phyloP scores from a whole-genome alignment of 2,329 filamentous ascomycete genomes.

The Calycina marina region DNA sequence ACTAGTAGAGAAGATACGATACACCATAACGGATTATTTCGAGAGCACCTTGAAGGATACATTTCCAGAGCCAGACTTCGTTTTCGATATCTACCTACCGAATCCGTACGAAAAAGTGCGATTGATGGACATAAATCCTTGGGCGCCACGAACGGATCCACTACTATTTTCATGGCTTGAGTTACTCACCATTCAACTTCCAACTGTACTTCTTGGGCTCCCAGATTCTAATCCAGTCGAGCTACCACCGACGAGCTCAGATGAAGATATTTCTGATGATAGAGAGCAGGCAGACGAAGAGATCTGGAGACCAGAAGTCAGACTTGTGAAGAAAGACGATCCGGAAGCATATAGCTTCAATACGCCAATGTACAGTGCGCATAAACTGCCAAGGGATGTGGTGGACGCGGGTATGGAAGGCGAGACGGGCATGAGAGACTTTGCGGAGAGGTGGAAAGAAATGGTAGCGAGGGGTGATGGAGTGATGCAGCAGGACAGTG shows the following conservation, averaged over 20 bases:
- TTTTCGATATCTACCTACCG: conserved; percentile 87
- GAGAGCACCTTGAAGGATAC: conserved; percentile 54
- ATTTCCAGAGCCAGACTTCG: conserved; percentile 73
- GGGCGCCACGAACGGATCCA: conserved; percentile 79
- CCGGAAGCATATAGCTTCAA: conserved; percentile 79
- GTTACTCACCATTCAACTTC: conserved; percentile 57
- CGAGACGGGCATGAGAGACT: conserved; percentile 66
- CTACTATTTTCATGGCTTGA: conserved; percentile 84
- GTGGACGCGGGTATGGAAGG: conserved; percentile 57
- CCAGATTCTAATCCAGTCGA: conserved; percentile 20
- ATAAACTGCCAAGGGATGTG: conserved; percentile 89
- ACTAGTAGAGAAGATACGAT: conserved; percentile 50
- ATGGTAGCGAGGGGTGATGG: conserved; percentile 29
- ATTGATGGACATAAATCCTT: conserved; percentile 89
- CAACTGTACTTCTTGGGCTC: conserved; percentile 38
- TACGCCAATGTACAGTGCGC: conserved; percentile 79
- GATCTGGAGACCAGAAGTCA: conserved; percentile 57
- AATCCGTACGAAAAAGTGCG: conserved; percentile 44
- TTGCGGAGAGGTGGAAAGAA: conserved; percentile 61
- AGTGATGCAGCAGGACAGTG: conserved; percentile 24
- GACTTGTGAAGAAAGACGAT: conserved; percentile 71
- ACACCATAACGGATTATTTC: conserved; percentile 66
- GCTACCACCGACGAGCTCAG: conserved; percentile 23
- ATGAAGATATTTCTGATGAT: conserved; percentile 30
- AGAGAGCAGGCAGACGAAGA: conserved; percentile 37